Base-by-base conservation (phyloP, 1,284 basidiomycete species). In the Papiliotrema flavescens region DNA sequence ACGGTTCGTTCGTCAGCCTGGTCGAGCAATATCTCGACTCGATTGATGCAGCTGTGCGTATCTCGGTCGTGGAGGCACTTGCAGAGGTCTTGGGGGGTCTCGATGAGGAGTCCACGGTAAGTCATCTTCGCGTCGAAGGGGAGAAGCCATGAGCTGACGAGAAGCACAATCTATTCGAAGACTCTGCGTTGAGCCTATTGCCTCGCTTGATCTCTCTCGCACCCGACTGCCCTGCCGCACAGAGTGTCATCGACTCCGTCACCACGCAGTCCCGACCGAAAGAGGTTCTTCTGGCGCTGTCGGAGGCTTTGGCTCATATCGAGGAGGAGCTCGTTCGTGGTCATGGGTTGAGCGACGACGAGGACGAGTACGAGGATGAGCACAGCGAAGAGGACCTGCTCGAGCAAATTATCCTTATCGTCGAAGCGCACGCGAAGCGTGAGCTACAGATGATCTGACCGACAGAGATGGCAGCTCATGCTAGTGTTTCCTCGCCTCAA, bases 251-350 rank as follows among this genome's bases (percentile, higher is more conserved):
- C 17, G 14, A 50, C 32, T 53, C 63, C 4, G 56, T 67, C 9
- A 53, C 62, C 2, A 26, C 51, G 17, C 51, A 62, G 26, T 51
- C 55, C 2, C 57, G 56, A 9, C 56, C 70, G 4, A 59, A 63
- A 17, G 72, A 74, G 41, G 63, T 68, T 2, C 48, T 66, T 0
- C 54, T 74, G 19, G 66, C 65, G 0, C 56, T 72, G 20, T 62
- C 62, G 23, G 59, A 64, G 22, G 59, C 56, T 19, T 39, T 72
- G 17, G 54, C 59, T 23, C 45, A 61, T 17, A 50, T 74, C 14
- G 51, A 64, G 11, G 69, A 71, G 23, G 48, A 57, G 26, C 59
- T 63, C 2, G 62, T 66, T 35, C 60, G 63, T 2, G 64, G 55
- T 28, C 53, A 55, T 11, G 32, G 17, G 13, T 59, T 71, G 15